Percentiles rank a stretch among this genome's conserved stretches.
Evolutionary conservation across 768 basidiomycete species (phyloP).

Genomic region (Antrodiella citrinella): DNA sequence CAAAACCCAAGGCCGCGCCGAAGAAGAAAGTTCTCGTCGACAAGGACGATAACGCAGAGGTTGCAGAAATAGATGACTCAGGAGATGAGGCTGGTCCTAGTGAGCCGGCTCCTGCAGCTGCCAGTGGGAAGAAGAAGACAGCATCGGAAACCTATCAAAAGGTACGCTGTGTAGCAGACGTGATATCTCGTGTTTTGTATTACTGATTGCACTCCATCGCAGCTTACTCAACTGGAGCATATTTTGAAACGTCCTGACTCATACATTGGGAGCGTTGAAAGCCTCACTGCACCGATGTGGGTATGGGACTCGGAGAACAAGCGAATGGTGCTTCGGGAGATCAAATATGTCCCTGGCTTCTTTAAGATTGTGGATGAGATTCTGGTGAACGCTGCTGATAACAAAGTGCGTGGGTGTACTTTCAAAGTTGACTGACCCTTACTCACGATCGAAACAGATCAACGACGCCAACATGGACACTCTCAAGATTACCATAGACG

Average conservation of each 20-base stretch:
- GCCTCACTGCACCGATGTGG: conserved; percentile 85
- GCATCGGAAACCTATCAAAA: conserved; percentile 89
- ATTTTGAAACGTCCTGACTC: conserved; percentile 88
- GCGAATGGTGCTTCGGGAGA: conserved; percentile 75
- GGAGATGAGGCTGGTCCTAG: conserved; percentile 28
- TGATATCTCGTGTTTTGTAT: neutral
- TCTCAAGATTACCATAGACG: conserved; percentile 81
- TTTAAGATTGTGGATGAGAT: conserved; percentile 99
- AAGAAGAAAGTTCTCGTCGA: conserved; percentile 71
- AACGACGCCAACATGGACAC: conserved; percentile 90
- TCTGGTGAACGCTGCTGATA: conserved; percentile 97
- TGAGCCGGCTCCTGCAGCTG: conserved; percentile 18
- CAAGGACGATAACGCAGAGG: conserved; percentile 52
- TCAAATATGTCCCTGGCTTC: conserved; percentile 92
- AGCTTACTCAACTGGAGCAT: conserved; percentile 95
- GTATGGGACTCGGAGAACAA: conserved; percentile 81
- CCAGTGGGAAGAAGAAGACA: conserved; percentile 66
- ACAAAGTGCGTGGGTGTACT: conserved; percentile 65
- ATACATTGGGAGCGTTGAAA: conserved; percentile 95
- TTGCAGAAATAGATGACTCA: conserved; percentile 38
- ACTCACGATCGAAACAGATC: too few relatives aligned
- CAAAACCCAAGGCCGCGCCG: conserved; percentile 35
- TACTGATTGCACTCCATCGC: conserved; percentile 8
- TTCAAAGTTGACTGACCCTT: too few relatives aligned
- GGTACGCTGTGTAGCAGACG: conserved; percentile 34